Percentiles rank a stretch among this genome's conserved stretches.
Evolutionary conservation across 176 grass and related monocot species (phyloP).

Genomic region (Metroxylon sagu): DNA sequence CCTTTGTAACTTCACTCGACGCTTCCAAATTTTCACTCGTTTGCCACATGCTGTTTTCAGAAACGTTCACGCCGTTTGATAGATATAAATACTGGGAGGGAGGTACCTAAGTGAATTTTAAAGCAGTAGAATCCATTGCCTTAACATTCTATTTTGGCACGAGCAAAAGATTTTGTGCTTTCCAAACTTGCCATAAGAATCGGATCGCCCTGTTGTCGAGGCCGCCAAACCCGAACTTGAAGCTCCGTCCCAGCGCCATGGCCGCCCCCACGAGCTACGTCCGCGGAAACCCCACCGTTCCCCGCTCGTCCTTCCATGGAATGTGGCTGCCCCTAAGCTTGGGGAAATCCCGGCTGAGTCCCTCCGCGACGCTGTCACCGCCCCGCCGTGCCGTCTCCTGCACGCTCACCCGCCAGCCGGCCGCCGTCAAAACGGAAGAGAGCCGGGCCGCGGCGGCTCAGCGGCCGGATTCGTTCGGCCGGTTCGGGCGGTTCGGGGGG

Average conservation of each 20-base stretch:
- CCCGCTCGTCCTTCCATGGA: not conserved
- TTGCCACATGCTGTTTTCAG: no score
- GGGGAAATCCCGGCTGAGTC: not conserved
- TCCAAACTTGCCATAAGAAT: no score
- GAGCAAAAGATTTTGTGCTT: no score
- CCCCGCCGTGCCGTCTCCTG: slow-evolving; percentile 28
- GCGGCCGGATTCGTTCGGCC: slow-evolving; percentile 58
- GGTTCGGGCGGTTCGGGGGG: slow-evolving; percentile 83
- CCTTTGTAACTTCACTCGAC: no score
- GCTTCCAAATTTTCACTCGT: no score
- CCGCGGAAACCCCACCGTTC: slow-evolving; percentile 35
- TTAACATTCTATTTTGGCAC: no score
- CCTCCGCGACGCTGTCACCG: slow-evolving; percentile 24
- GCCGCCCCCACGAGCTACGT: slow-evolving; percentile 20
- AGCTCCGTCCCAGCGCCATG: slow-evolving; percentile 1
- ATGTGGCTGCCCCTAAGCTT: not conserved
- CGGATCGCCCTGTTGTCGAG: no score
- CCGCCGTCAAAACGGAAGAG: slow-evolving; percentile 2
- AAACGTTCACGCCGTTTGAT: no score
- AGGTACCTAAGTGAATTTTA: no score
- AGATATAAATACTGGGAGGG: no score
- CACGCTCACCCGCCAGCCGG: slow-evolving; percentile 1
- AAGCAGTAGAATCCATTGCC: no score
- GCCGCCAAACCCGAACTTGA: no score
- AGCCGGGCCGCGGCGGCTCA: not conserved